Evolutionary conservation across 352 stramenopile species (phyloP), one percentile per base, ranked within the genome.

Genomic region (Globisporangium spinosum): DNA sequence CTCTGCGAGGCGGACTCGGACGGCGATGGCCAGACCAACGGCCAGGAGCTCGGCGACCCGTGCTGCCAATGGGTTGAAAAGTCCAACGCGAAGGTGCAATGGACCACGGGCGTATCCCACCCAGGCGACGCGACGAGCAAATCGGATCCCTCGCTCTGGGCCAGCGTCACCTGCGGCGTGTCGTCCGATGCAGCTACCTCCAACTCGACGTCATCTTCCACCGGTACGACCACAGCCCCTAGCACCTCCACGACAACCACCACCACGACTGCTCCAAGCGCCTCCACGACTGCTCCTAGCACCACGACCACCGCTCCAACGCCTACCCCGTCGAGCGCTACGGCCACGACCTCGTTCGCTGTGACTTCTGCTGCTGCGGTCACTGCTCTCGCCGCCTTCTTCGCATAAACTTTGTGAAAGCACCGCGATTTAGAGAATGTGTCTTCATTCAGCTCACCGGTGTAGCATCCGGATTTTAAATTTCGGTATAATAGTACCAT

Each of bases 1-100:
- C 29, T 84, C n/a, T 85, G 77, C 61, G n/a, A 81, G 10, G 57
- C 58, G 9, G 77, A 82, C 60, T 69, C 75, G 49, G 77, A 78
- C 34, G 72, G 72, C 51, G 81, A 89, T 64, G 80, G 80, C 12
- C 32, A 38, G 7, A 38, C 32, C 32, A 38, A 38, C 7, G 32
- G 32, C 32, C 32, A 38, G 32, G 32, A 89, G 62, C 74, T 89
- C 17, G 81, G 81, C 9, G 81, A 89, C 56, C 82, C 80, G 25
- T 72, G 74, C 69, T 89, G 81, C n/a, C 67, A 79, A 53, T 66
- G 67, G 67, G 40, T 66, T 15, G 35, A 34, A 25, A 25, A 29
- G n/a, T 66, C 73, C 20, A 73, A 58, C 59, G 27, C 56, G 17
- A 74, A 74, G 12, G 51, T 70, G 56, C 58, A 64, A 23, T 74